Conservation (phyloP, 1,139 yeast genomes). For the Hyphopichia buzzinii region DNA sequence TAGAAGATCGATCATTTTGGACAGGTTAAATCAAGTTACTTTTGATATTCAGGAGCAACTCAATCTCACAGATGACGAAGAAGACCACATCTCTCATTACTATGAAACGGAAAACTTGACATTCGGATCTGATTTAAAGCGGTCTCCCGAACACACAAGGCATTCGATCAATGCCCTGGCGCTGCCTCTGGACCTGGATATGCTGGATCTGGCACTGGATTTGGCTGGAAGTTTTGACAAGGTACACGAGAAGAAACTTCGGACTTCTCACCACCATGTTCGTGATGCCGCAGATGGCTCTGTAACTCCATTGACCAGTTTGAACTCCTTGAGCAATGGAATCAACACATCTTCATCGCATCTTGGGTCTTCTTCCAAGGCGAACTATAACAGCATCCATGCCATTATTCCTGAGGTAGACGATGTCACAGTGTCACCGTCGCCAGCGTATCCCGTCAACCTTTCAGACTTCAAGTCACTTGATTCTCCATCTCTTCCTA, state of each 20-base stretch:
- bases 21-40: slow-evolving; percentile 40
- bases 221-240: slow-evolving; percentile 10
- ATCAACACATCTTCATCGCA: slow-evolving; percentile 1
- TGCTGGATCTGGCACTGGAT: slow-evolving; percentile 4
- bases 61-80: slow-evolving; percentile 19
- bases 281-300: neutral
- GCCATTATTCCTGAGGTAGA: slow-evolving; percentile 5
- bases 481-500: neutral
- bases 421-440: neutral
- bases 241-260: slow-evolving; percentile 12
- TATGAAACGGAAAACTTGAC: slow-evolving; percentile 1
- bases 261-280: neutral
- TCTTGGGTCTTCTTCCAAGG: slow-evolving; percentile 2
- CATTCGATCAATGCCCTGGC: neutral
- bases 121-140: slow-evolving; percentile 5
- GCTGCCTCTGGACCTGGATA: neutral
- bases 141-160: slow-evolving; percentile 2
- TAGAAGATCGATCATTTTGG: slow-evolving; percentile 39
- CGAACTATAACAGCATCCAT: slow-evolving; percentile 6
- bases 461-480: neutral
- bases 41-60: slow-evolving; percentile 39
- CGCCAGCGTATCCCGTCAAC: neutral
- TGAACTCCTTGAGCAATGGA: slow-evolving; percentile 29
- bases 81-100: slow-evolving; percentile 6
- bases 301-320: slow-evolving; percentile 40